phyloP scores from a whole-genome alignment of 2,329 filamentous ascomycete species.

The Curvularia lunata region DNA sequence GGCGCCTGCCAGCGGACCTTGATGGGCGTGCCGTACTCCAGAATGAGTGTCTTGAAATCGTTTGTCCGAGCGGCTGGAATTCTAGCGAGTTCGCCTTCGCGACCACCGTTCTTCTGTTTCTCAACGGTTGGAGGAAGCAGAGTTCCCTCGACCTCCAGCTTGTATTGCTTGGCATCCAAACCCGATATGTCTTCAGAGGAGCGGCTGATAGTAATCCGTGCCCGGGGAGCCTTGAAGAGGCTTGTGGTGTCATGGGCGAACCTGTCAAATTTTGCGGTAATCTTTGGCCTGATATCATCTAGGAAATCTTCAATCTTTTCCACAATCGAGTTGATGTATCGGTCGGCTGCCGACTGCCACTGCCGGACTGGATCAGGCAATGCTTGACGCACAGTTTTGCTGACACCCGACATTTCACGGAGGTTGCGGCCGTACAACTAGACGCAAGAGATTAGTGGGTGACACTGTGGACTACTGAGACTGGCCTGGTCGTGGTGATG shows the following conservation, averaged over 20 bases:
- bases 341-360: conserved; percentile 86
- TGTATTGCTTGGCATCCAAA: conserved; percentile 80
- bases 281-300: conserved; percentile 81
- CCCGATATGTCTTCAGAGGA: conserved; percentile 81
- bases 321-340: conserved; percentile 81
- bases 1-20: conserved; percentile 91
- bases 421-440: conserved; percentile 81
- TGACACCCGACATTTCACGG: conserved; percentile 85
- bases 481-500: too few species aligned
- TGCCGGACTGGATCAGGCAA: conserved; percentile 82
- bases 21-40: conserved; percentile 90
- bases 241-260: conserved; percentile 88
- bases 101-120: conserved; percentile 69
- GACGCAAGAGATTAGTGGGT: neutral
- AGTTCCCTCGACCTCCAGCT: conserved; percentile 74
- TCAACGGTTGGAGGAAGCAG: conserved; percentile 56
- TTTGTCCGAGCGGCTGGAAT: conserved; percentile 66
- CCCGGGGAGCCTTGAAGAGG: conserved; percentile 87
- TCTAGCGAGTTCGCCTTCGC: conserved; percentile 74
- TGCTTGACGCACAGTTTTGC: conserved; percentile 86
- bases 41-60: conserved; percentile 74
- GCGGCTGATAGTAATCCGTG: conserved; percentile 80
- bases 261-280: conserved; percentile 83
- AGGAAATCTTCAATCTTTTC: conserved; percentile 92
- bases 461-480: neutral